Base-by-base conservation (phyloP, 805 yeast species). In the Metschnikowia amazonensis region DNA sequence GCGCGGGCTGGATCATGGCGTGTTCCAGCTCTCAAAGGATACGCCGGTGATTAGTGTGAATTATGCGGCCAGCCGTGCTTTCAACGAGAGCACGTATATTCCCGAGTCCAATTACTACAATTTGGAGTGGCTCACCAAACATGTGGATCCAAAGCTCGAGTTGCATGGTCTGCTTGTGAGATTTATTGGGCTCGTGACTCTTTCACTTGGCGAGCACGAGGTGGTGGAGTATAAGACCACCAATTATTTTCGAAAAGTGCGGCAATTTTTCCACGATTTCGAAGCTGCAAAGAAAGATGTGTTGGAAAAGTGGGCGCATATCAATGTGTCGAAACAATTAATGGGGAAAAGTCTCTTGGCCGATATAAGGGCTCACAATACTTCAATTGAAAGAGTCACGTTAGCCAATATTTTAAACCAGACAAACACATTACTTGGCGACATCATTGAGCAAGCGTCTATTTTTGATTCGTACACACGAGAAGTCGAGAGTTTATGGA, bases 401-500 rank as follows among this genome's bases (percentile, higher is more conserved):
- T 30, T 64, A 16, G 39, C 40, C 8, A 56, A 49, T 6, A 21
- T 57, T 5, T 17, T 49, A 5, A 28, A 39, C 7, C 61, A 56
- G 46, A 86, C 50, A 9, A 42, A 32, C 6, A 5, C 2, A 2
- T 37, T 52, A 17, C 8, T 48, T 4, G 14, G 20, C 3, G 27
- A 17, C 5, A 20, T 42, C 8, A 45, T 44, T 5, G 40, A 43
- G 9, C 49, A 37, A 56, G 65, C 85, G 1, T 43, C 46, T 0
- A 47, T 52, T 1, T 83, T 77, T 53, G 90, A 86, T 53, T 56
- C 52, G 2, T 72, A 72, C 49, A 72, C 75, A 16, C 56, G 57
- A 3, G 60, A 69, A 1, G 68, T 87, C 23, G 81, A 79, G 50
- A 63, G 66, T 1, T 71, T 75, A 28, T 77, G 82, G 44, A 63